A percentile compares a stretch with the other conserved stretches of the same genome.
Conservation (phyloP, 106 monocot species). For the Ottelia alismoides region DNA sequence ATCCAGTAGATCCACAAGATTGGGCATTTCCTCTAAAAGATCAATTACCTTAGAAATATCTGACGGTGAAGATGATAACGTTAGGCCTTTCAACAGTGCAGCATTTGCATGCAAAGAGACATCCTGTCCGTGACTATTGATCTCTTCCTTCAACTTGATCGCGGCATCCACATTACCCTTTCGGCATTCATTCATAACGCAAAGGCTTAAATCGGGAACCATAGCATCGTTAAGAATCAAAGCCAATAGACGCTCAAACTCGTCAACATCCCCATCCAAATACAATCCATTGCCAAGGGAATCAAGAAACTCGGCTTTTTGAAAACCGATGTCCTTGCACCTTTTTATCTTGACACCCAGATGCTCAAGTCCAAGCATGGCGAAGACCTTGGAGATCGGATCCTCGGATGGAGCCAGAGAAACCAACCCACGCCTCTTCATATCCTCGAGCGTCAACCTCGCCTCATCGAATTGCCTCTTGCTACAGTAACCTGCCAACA, state of each 20-base stretch:
- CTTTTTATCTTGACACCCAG: conserved; percentile 72
- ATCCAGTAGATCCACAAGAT: conserved; percentile 25
- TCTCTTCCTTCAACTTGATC: conserved; percentile 30
- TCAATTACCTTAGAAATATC: conserved; percentile 13
- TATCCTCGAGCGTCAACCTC: conserved; percentile 26
- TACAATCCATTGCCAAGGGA: conserved; percentile 85
- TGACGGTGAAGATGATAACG: conserved; percentile 8
- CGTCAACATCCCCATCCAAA: conserved; percentile 53
- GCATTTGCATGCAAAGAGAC: conserved; percentile 21
- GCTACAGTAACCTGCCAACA: conserved; percentile 78
- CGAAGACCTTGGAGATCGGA: conserved; percentile 52
- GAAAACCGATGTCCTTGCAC: conserved; percentile 35
- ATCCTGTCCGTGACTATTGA: conserved; percentile 31
- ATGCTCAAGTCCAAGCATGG: conserved; percentile 48
- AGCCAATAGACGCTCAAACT: conserved; percentile 37
- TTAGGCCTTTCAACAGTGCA: conserved; percentile 32
- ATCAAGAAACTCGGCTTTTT: conserved; percentile 85
- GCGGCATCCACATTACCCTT: conserved; percentile 31
- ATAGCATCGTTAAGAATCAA: conserved; percentile 36
- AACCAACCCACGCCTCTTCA: conserved; percentile 25
- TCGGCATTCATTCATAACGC: conserved; percentile 26
- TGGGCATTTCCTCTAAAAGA: conserved; percentile 36
- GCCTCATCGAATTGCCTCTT: conserved; percentile 63
- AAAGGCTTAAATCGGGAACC: conserved; percentile 40
- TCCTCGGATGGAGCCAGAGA: conserved; percentile 24